Evolutionary conservation across 2,329 filamentous ascomycete species (phyloP).

Genomic region (Neoarthrinium moseri): DNA sequence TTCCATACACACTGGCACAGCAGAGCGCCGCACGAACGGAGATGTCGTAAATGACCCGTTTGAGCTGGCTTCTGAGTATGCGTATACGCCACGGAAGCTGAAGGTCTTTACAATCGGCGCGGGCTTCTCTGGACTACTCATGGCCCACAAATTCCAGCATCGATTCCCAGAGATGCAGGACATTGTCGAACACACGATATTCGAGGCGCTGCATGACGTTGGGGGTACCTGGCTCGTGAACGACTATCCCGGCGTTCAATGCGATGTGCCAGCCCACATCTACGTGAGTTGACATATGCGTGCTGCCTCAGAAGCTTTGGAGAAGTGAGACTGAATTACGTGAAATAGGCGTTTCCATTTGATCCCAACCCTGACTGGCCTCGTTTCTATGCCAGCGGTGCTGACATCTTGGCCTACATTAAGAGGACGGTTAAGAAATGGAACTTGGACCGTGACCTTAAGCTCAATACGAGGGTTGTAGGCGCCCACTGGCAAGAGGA

Average conservation of each 20-base stretch:
- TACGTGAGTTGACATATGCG: slow-evolving; percentile 13
- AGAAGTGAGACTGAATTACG: not conserved
- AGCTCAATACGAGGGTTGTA: slow-evolving; percentile 31
- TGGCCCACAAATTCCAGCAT: slow-evolving; percentile 34
- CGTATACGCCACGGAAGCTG: slow-evolving; percentile 27
- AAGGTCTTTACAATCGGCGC: slow-evolving; percentile 33
- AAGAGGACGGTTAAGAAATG: slow-evolving; percentile 46
- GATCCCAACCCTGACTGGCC: slow-evolving; percentile 58
- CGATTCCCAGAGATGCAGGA: slow-evolving; percentile 27
- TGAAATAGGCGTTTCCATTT: slow-evolving; percentile 44
- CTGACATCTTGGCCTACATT: slow-evolving; percentile 56
- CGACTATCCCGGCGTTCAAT: slow-evolving; percentile 26
- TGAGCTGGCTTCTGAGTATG: slow-evolving; percentile 21
- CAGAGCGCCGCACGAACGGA: not conserved
- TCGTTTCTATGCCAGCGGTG: slow-evolving; percentile 54
- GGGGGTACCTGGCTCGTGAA: slow-evolving; percentile 34
- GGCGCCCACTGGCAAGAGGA: slow-evolving; percentile 24
- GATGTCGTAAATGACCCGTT: slow-evolving; percentile 21
- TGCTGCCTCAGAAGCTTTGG: not conserved
- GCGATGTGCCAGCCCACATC: slow-evolving; percentile 22
- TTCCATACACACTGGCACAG: not conserved
- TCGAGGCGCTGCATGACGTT: slow-evolving; percentile 27
- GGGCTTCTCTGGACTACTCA: slow-evolving; percentile 30
- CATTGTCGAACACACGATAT: slow-evolving; percentile 26
- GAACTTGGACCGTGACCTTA: slow-evolving; percentile 34